Percentiles rank a stretch among this genome's conserved stretches.
Evolutionary conservation across 306 rosid species (phyloP).

Genomic region (Trifolium repens): DNA sequence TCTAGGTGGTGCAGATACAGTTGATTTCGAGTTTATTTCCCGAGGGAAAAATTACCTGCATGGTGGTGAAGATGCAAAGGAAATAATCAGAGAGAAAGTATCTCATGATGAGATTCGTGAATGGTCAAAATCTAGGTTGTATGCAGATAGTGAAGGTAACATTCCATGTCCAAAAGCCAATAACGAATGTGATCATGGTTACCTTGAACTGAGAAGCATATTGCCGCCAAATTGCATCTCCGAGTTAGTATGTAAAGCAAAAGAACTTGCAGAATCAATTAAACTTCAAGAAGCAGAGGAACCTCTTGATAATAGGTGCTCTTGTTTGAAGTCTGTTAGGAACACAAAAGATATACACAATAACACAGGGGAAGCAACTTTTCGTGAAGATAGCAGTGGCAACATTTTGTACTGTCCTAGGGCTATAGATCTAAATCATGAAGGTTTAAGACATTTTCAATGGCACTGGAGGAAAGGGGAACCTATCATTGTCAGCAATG

Average conservation of each 20-base stretch:
- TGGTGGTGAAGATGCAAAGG: background rate
- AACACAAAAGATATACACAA: conserved; percentile 26
- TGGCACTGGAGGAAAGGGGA: conserved; percentile 86
- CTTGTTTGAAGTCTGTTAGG: conserved; percentile 47
- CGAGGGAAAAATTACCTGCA: background rate
- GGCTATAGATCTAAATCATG: conserved; percentile 52
- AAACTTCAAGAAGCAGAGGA: conserved; percentile 39
- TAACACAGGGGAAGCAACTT: conserved; percentile 62
- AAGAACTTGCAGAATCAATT: conserved; percentile 49
- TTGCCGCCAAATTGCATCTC: conserved; percentile 44
- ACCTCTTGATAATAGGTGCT: conserved; percentile 48
- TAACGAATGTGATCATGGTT: background rate
- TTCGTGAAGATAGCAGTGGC: conserved; percentile 61
- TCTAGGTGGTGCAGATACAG: background rate
- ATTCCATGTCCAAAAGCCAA: background rate
- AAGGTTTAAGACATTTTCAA: conserved; percentile 74
- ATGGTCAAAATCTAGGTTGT: background rate
- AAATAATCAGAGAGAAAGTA: background rate
- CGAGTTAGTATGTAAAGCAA: conserved; percentile 65
- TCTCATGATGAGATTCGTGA: background rate
- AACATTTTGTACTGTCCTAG: conserved; percentile 69
- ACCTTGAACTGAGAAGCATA: conserved; percentile 67
- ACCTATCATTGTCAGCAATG: conserved; percentile 84
- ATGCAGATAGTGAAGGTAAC: background rate
- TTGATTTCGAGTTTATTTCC: background rate